Percentiles rank a stretch among this genome's conserved stretches.
phyloP scores from a whole-genome alignment of 352 stramenopile genomes.

The Globisporangium uncinulatum region DNA sequence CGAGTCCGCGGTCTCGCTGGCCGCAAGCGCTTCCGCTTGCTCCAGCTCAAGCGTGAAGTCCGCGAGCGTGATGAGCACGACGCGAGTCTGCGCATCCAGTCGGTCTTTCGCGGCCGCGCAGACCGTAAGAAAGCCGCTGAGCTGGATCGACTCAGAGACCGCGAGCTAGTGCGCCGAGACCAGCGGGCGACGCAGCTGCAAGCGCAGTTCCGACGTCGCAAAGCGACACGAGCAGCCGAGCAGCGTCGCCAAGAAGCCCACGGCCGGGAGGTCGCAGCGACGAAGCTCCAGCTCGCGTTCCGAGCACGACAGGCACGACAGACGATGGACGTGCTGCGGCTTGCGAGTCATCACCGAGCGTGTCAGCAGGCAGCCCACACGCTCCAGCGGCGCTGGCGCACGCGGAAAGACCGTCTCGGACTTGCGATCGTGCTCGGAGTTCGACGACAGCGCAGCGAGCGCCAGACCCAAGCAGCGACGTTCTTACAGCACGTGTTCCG shows the following conservation, averaged over 20 bases:
- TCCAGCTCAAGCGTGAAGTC: conserved; percentile 24
- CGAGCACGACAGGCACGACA: conserved; percentile 41
- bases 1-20: conserved; percentile 36
- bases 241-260: conserved; percentile 18
- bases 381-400: conserved; percentile 53
- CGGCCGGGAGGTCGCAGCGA: conserved; percentile 39
- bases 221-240: conserved; percentile 25
- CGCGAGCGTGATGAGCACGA: conserved; percentile 25
- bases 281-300: conserved; percentile 55
- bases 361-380: conserved; percentile 27
- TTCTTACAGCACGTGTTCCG: conserved; percentile 43
- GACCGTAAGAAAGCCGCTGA: conserved; percentile 37
- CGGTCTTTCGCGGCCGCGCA: conserved; percentile 42
- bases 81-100: conserved; percentile 50
- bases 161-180: conserved; percentile 29
- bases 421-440: conserved; percentile 33
- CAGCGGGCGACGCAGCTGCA: conserved; percentile 43
- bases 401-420: conserved; percentile 35
- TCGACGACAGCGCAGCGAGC: conserved; percentile 22
- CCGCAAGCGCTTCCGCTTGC: conserved; percentile 30
- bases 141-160: conserved; percentile 24
- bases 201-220: conserved; percentile 36
- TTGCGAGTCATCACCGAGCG: conserved; percentile 33
- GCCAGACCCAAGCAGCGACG: conserved; percentile 25
- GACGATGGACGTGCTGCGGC: conserved; percentile 28